A percentile compares a stretch with the other conserved stretches of the same genome.
These are phyloP conservation scores for Suillus occidentalis DNA, from an alignment of 768 basidiomycete species.

Conservation along the genomic window DNA sequence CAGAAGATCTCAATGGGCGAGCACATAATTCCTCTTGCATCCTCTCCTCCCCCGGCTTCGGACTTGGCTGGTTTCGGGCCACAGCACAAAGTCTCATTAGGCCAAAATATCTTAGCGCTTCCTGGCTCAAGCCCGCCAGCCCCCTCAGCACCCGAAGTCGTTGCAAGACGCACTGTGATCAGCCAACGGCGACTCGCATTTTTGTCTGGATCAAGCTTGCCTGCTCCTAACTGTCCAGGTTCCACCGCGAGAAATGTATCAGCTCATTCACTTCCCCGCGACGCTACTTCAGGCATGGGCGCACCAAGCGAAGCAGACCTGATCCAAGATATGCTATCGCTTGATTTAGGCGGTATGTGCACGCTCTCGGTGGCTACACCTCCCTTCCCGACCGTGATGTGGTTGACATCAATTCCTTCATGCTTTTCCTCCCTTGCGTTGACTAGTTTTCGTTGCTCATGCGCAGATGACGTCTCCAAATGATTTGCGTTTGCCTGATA, in stretches of 20 bases:
- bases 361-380: neutral
- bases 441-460: slow-evolving; percentile 5
- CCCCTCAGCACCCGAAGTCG: neutral
- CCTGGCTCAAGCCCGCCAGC: neutral
- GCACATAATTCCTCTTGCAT: slow-evolving; percentile 11
- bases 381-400: neutral
- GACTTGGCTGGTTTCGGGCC: neutral
- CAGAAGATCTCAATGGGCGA: slow-evolving; percentile 12
- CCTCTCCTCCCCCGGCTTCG: neutral
- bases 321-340: slow-evolving; percentile 21
- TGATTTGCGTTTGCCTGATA: neutral
- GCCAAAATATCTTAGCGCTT: neutral
- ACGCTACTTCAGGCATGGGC: neutral
- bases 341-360: slow-evolving; percentile 30
- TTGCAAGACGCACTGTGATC: neutral
- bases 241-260: neutral
- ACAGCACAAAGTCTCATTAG: neutral
- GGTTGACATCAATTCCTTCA: slow-evolving; percentile 4
- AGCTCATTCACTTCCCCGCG: no score
- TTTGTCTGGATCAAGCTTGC: neutral
- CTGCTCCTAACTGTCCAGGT: neutral
- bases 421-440: neutral
- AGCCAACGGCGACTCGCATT: neutral
- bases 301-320: slow-evolving; percentile 15
- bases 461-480: slow-evolving; percentile 13